Conservation (phyloP, 2,329 filamentous ascomycete genomes). For the Aspergillus texensis region DNA sequence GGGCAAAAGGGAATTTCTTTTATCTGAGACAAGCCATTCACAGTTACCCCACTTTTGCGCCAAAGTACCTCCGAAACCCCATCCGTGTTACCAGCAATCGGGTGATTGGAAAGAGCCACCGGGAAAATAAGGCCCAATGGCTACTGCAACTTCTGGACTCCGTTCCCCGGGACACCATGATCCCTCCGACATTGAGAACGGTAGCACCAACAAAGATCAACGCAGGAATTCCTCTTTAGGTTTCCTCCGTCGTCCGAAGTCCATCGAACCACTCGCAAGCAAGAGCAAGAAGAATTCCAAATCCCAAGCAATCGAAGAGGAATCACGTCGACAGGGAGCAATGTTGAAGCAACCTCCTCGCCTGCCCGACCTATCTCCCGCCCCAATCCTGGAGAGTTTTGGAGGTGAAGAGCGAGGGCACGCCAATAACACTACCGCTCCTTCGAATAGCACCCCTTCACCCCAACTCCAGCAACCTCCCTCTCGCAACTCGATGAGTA, state of each 20-base stretch:
- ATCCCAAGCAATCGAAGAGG: constrained; percentile 50
- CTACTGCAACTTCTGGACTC: constrained; percentile 37
- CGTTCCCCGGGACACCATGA: constrained; percentile 38
- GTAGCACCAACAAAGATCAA: constrained; percentile 23
- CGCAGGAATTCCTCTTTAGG: constrained; percentile 55
- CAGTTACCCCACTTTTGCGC: constrained; percentile 22
- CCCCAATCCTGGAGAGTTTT: constrained; percentile 57
- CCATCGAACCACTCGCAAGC: constrained; percentile 58
- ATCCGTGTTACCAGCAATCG: constrained; percentile 22
- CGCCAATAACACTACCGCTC: constrained; percentile 64
- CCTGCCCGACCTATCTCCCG: constrained; percentile 50
- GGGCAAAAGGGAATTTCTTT: constrained; percentile 12
- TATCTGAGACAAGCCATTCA: constrained; percentile 26
- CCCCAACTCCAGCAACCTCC: constrained; percentile 25
- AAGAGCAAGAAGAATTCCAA: constrained; percentile 43
- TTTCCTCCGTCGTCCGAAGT: constrained; percentile 69
- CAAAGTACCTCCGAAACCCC: constrained; percentile 13
- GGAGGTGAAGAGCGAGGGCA: constrained; percentile 63
- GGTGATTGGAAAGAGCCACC: constrained; percentile 23
- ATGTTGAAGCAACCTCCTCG: constrained; percentile 64
- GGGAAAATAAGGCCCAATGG: constrained; percentile 29
- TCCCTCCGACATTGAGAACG: constrained; percentile 40
- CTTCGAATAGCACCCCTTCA: constrained; percentile 44
- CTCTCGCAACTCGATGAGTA: constrained; percentile 28
- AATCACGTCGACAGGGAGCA: constrained; percentile 58